phyloP scores from a whole-genome alignment of 257 asterid genomes.

The Petunia axillaris region DNA sequence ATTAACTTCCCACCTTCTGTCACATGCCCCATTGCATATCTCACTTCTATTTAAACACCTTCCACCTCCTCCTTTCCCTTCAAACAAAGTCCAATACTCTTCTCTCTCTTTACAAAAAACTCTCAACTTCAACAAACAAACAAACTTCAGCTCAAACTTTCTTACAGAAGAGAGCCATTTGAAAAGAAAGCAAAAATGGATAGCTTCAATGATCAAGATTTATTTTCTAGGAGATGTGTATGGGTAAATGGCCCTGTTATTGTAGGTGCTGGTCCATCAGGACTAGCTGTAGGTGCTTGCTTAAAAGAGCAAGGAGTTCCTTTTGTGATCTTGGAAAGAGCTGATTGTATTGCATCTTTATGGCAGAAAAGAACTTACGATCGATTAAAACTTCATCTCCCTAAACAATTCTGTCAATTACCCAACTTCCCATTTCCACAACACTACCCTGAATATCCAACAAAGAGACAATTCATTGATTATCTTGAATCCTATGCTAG shows the following conservation, averaged over 20 bases:
- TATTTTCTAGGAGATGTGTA: conserved; percentile 26
- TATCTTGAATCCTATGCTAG: conserved; percentile 35
- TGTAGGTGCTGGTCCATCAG: conserved; percentile 36
- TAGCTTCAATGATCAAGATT: background rate
- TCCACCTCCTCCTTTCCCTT: conserved; percentile 33
- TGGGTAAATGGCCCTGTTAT: conserved; percentile 34
- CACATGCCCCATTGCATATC: conserved; percentile 47
- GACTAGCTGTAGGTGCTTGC: conserved; percentile 31
- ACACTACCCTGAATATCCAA: conserved; percentile 35
- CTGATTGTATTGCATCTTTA: conserved; percentile 33
- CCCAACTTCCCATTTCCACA: conserved; percentile 30
- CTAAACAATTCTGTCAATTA: conserved; percentile 29
- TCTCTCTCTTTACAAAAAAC: conserved; percentile 16
- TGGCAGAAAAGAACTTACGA: conserved; percentile 33
- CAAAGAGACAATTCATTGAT: conserved; percentile 35
- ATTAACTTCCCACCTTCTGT: conserved; percentile 46
- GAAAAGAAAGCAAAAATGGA: background rate
- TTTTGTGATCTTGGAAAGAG: conserved; percentile 30
- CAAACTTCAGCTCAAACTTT: background rate
- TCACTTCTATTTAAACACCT: conserved; percentile 62
- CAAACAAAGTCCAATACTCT: conserved; percentile 35
- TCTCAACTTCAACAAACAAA: background rate
- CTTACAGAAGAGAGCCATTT: background rate
- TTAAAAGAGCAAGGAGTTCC: conserved; percentile 30
- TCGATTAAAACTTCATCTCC: conserved; percentile 31